Base-by-base conservation (phyloP, 2,329 filamentous ascomycete genomes). In the Neofusicoccum ribis region DNA sequence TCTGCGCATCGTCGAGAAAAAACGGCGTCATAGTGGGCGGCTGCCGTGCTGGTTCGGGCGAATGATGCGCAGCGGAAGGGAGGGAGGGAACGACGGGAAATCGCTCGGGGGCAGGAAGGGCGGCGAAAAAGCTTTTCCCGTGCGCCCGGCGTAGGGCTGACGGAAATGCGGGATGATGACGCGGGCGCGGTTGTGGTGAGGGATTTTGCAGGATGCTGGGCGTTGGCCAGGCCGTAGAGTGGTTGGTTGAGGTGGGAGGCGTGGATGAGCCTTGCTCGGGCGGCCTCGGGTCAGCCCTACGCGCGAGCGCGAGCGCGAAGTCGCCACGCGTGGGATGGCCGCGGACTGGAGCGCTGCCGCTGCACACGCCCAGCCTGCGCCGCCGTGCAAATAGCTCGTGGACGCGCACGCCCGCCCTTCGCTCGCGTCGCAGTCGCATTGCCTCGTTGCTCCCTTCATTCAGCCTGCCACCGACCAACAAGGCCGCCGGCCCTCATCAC, bases 211-310 rank as follows among this genome's bases (percentile, higher is more conserved):
- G 37, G 8, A 34, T 9, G 20, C 23, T 14, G 11, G 20, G 20
- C 37, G 14, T 7, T 31, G 27, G 52, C 37, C 27, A 8, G 43
- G n/a, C 9, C 12, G 51, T 41, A 15, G 17, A 37, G 9, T n/a
- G 50, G 50, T 37, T 20, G 31, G 31, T 52, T 41, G 51, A 12
- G 17, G 41, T 27, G 51, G 8, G 11, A 15, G 46, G 20, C 17
- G 17, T 23, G 46, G 46, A 49, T 52, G 52, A 6, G 41, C 41
- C 54, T 34, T n/a, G 23, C 41, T 46, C 52, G 52, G 52, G 17
- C 36, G 52, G 17, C 31, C 39, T 59, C 54, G 54, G 54, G 56
- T 60, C 56, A 60, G 56, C 56, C 56, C 43, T 60, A 60, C 56
- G n/a, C n/a, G 27, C 27, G 27, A 31, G 27, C 5, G 27, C 27